Evolutionary conservation across 208 protist genomes (phyloP), one percentile per base, ranked within the genome.

Genomic region (Kentomonas sorsogonicus): DNA sequence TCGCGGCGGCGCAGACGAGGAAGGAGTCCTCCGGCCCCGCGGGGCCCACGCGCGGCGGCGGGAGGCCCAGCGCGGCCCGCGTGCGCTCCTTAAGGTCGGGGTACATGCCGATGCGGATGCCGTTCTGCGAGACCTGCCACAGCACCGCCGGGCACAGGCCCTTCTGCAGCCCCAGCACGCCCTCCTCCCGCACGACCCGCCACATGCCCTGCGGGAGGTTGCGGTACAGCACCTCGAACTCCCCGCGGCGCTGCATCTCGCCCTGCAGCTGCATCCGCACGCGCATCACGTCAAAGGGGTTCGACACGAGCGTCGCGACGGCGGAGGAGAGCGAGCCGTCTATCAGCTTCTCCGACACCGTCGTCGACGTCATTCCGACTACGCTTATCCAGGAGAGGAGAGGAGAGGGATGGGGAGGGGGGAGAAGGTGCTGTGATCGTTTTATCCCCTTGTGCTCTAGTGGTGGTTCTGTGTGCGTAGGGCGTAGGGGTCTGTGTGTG

Each of bases 261-360:
- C 83, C 83, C 38, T 90, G 83, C 27, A 90, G 65, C 62, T 90
- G 83, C 69, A 86, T 71, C 39, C 83, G 74, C 1, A 74, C 85
- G 16, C 74, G 77, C 70, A 90, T 85, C 45, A 87, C 79, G 38
- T 90, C 83, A 27, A 90, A 83, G 1, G 83, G 83, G 45, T 86
- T 90, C 16, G 79, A 85, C 30, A 90, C 40, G 31, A 87, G 11
- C 2, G 64, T 66, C 10, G 83, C 83, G 25, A 62, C 56, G 43
- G 41, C 46, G 11, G 77, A 83, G 9, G 75, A 72, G 34, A 77
- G 45, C 22, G 68, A 70, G 30, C 79, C 79, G 29, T 85, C 83
- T 4, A 72, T 51, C 29, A 73, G 74, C 67, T 79, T 79, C 50
- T 84, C 72, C 0, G 81, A n/a, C n/a, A n/a, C n/a, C n/a, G n/a